Base-by-base conservation (phyloP, 352 stramenopile genomes). In the Phytophthora fragariae region DNA sequence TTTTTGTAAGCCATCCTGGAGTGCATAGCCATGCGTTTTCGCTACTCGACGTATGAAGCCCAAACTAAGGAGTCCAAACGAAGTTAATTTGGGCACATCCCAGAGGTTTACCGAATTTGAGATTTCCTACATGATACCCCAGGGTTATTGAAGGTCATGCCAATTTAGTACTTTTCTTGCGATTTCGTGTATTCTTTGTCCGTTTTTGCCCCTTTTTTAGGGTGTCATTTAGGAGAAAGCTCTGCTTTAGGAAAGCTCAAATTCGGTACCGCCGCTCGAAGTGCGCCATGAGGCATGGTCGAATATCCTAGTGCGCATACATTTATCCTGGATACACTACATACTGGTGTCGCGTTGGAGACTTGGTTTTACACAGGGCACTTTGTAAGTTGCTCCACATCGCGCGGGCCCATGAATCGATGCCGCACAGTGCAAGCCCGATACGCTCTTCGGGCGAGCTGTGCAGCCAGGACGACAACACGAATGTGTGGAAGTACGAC, bases 381-480 rank as follows among this genome's bases (percentile, higher is more conserved):
- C 44, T 65, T 65, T 57, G 31, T 29, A 55, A 65, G 49, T 65
- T 49, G 46, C 58, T 57, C 19, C 19, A 33, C 58, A 56, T 10
- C 17, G 21, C 17, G 15, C 44, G 15, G 17, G 14, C 46, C 46
- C 29, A 33, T 15, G 27, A 47, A 15, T 2, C 9, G 44, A 57
- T 65, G 58, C 58, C 58, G 54, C 65, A 27, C 61, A 75, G 49
- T 75, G 68, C 55, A 77, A 72, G 49, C 70, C 70, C 1, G n/a
- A 17, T 3, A 66, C 54, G 7, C 41, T 77, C 65, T 0, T 11
- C 12, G 0, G 70, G 65, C 0, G 65, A 70, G 12, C 60, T 74
- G 7, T 77, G 70, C 55, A 65, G 70, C 29, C 70, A 77, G 53
- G 72, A 73, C 27, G 65, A 73, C 24, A 59, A 37, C n/a, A 57